Conservation (phyloP, 257 asterid genomes). For the Salvia hispanica region DNA sequence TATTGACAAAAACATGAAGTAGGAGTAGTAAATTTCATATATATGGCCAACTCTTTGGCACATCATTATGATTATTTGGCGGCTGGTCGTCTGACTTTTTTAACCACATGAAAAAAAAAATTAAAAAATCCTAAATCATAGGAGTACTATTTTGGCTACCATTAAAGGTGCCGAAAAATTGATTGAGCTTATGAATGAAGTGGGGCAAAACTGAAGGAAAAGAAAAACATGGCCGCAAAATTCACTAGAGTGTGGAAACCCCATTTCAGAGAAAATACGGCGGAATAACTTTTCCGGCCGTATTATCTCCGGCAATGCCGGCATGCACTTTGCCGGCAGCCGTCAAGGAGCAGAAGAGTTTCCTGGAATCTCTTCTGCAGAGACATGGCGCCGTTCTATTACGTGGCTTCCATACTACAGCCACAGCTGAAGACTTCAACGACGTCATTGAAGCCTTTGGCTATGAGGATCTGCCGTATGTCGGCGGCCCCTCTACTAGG, state of each 20-base stretch:
- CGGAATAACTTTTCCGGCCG: constrained; percentile 57
- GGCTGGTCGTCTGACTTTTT: too few relatives aligned
- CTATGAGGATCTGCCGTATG: constrained; percentile 73
- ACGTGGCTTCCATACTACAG: constrained; percentile 52
- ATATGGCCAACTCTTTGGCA: too few relatives aligned
- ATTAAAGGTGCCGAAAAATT: too few relatives aligned
- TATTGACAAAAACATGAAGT: too few relatives aligned
- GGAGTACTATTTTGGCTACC: too few relatives aligned
- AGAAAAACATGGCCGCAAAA: constrained; percentile 37
- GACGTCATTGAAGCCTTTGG: constrained; percentile 80
- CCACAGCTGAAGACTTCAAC: constrained; percentile 71
- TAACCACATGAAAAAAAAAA: too few relatives aligned
- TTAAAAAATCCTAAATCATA: too few relatives aligned
- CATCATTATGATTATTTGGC: too few relatives aligned
- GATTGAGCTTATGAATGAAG: too few relatives aligned
- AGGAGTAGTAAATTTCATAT: too few relatives aligned
- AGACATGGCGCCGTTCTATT: constrained; percentile 64
- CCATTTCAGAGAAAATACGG: constrained; percentile 58
- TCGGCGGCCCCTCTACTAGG: constrained; percentile 90
- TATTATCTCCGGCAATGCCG: constrained; percentile 43
- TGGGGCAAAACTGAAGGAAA: too few relatives aligned
- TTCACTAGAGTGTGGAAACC: constrained; percentile 31
- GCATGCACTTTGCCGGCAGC: constrained; percentile 39
- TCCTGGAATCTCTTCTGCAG: constrained; percentile 59
- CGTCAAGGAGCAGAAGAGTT: constrained; percentile 49